Evolutionary conservation across 2,329 filamentous ascomycete genomes (phyloP).

Genomic region (Talaromyces funiculosus): DNA sequence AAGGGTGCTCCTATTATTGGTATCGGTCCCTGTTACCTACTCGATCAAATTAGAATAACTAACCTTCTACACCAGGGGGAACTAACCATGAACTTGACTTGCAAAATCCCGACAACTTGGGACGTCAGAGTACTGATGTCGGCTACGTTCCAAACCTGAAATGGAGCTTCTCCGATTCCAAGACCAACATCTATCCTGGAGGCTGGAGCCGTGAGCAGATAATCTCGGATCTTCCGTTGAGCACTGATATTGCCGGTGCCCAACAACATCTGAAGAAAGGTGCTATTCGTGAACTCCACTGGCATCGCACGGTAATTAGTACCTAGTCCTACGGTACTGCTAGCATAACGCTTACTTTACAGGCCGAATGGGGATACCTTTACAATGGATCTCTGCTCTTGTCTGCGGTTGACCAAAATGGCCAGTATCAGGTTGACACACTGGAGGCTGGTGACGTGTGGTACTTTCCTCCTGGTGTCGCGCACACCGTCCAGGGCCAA

Average conservation of each 20-base stretch:
- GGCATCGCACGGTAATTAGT: constrained; percentile 57
- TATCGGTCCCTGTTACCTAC: constrained; percentile 29
- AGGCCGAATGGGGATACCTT: constrained; percentile 64
- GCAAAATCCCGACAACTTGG: constrained; percentile 60
- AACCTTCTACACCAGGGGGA: constrained; percentile 45
- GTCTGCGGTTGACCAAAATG: constrained; percentile 58
- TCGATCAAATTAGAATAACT: neutral
- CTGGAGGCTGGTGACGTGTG: constrained; percentile 60
- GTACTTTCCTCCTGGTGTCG: constrained; percentile 63
- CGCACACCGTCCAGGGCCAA: constrained; percentile 57
- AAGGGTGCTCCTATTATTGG: constrained; percentile 56
- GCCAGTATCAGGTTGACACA: constrained; percentile 50
- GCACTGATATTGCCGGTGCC: constrained; percentile 61
- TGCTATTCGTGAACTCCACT: constrained; percentile 60
- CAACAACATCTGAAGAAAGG: constrained; percentile 65
- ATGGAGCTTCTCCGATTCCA: constrained; percentile 64
- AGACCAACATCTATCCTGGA: constrained; percentile 56
- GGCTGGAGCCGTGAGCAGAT: constrained; percentile 64
- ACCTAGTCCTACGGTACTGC: neutral
- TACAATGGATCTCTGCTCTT: constrained; percentile 54
- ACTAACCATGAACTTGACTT: constrained; percentile 58
- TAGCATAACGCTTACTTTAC: neutral
- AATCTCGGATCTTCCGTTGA: constrained; percentile 60
- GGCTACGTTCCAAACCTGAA: constrained; percentile 63
- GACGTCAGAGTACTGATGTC: constrained; percentile 56